phyloP scores from a whole-genome alignment of 2,329 filamentous ascomycete genomes.

The Scedosporium apiospermum region DNA sequence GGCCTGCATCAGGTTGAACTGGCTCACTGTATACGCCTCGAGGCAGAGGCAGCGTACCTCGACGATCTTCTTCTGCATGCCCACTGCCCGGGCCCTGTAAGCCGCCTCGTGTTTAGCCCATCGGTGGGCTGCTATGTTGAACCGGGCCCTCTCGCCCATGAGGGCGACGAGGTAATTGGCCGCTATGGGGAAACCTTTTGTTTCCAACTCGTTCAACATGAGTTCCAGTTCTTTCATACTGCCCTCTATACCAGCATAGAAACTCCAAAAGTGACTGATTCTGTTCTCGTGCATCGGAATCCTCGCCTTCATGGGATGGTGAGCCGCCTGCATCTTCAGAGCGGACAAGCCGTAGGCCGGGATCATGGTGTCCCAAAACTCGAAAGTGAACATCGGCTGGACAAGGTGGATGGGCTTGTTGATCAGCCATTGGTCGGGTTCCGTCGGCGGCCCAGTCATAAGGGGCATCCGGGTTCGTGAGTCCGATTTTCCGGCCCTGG shows the following conservation, averaged over 20 bases:
- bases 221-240: neutral
- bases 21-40: neutral
- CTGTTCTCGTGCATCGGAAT: slow-evolving; percentile 9
- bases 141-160: slow-evolving; percentile 11
- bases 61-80: neutral
- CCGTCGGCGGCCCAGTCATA: neutral
- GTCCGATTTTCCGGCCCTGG: neutral
- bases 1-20: neutral
- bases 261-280: neutral
- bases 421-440: neutral
- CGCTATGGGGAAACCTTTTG: slow-evolving; percentile 7
- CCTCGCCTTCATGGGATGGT: slow-evolving; percentile 12
- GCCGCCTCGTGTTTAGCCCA: slow-evolving; percentile 7
- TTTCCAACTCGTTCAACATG: neutral
- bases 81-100: slow-evolving; percentile 1
- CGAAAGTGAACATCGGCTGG: slow-evolving; percentile 13
- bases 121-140: slow-evolving; percentile 10
- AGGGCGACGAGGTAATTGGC: slow-evolving; percentile 12
- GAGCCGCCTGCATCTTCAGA: slow-evolving; percentile 10
- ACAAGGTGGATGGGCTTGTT: slow-evolving; percentile 4
- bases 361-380: slow-evolving; percentile 18
- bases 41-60: neutral
- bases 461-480: neutral
- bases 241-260: neutral
- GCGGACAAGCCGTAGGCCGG: slow-evolving; percentile 16